These are phyloP conservation scores for Phytophthora fragariae DNA, from an alignment of 352 stramenopile species.

Conservation along the genomic window DNA sequence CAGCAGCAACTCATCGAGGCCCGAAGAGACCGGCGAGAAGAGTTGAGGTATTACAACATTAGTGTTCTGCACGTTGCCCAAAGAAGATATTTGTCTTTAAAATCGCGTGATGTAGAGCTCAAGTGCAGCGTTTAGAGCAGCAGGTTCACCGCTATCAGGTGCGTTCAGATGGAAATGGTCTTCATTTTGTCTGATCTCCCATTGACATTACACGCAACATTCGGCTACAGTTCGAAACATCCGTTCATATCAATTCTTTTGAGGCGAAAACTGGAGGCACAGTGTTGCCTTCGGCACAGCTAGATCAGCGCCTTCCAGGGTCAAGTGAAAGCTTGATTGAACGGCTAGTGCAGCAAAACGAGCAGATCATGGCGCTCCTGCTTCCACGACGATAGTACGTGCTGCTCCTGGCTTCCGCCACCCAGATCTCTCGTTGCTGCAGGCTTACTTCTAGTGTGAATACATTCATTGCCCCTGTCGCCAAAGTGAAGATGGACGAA, in stretches of 20 bases:
- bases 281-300: background rate
- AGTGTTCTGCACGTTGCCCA: background rate
- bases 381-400: slow-evolving; percentile 17
- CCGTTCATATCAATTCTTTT: background rate
- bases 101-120: slow-evolving; percentile 19
- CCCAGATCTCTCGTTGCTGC: background rate
- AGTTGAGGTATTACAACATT: slow-evolving; percentile 32
- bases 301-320: background rate
- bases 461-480: background rate
- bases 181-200: background rate
- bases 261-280: background rate
- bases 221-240: background rate
- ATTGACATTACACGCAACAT: background rate
- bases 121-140: slow-evolving; percentile 43
- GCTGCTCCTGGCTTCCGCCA: background rate
- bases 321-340: slow-evolving; percentile 24
- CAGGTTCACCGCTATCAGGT: slow-evolving; percentile 46
- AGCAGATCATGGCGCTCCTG: slow-evolving; percentile 36
- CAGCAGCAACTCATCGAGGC: slow-evolving; percentile 29
- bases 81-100: background rate
- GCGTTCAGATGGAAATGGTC: background rate
- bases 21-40: slow-evolving; percentile 25
- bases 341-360: slow-evolving; percentile 39
- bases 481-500: slow-evolving; percentile 8
- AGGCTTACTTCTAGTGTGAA: background rate